These are phyloP conservation scores for Amanita molliuscula DNA, from an alignment of 768 basidiomycete species.

Conservation along the genomic window DNA sequence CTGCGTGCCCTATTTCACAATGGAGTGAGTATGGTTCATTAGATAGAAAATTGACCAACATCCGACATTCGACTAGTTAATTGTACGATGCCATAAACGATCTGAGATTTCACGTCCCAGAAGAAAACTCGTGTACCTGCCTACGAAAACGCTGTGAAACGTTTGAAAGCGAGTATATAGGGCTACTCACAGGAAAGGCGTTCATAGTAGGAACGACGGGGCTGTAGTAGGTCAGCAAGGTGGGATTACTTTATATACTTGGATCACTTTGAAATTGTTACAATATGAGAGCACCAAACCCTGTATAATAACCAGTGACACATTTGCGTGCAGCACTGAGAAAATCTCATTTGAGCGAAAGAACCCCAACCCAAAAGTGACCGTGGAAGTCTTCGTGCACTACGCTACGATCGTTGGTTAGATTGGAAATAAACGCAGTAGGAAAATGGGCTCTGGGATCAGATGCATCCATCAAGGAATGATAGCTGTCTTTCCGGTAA, in stretches of 20 bases:
- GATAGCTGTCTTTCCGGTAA: conserved; percentile 9
- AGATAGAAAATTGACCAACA: conserved; percentile 25
- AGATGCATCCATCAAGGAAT: too few relatives aligned
- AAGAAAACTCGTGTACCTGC: too few relatives aligned
- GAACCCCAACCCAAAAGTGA: neutral
- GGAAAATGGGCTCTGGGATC: conserved; percentile 10
- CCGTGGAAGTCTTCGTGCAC: neutral
- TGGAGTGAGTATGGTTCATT: conserved; percentile 5
- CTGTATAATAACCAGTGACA: conserved; percentile 18
- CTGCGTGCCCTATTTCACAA: conserved; percentile 44
- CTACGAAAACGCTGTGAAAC: too few relatives aligned
- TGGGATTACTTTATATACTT: conserved; percentile 9
- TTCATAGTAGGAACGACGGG: conserved; percentile 56
- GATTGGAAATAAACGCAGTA: conserved; percentile 22
- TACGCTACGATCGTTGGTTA: conserved; percentile 9
- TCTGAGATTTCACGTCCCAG: conserved; percentile 39
- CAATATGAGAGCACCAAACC: conserved; percentile 9
- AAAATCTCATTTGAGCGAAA: neutral
- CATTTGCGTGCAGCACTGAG: conserved; percentile 1
- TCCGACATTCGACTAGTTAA: conserved; percentile 44
- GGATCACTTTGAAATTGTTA: too few relatives aligned
- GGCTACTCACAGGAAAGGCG: conserved; percentile 43
- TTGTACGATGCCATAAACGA: conserved; percentile 51
- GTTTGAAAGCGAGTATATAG: neutral
- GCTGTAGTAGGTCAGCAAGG: conserved; percentile 10